These are phyloP conservation scores for Emergomyces africanus DNA, from an alignment of 2,329 filamentous ascomycete species.

Conservation along the genomic window DNA sequence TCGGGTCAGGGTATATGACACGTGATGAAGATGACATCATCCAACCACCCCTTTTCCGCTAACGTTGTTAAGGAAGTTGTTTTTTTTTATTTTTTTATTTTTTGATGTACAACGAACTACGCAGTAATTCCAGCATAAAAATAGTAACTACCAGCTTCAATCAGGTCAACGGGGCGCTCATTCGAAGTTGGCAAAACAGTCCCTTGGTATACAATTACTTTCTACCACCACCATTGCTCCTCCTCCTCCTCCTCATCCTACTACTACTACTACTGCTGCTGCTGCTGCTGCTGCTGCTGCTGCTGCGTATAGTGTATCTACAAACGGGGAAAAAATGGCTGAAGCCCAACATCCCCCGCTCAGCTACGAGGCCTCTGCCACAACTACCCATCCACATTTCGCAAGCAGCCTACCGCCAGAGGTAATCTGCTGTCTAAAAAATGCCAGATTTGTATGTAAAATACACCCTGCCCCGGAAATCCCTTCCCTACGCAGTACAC, in stretches of 20 bases:
- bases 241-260: too few species aligned
- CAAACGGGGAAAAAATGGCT: conserved; percentile 20
- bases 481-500: too few species aligned
- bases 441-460: conserved; percentile 79
- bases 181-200: not conserved
- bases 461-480: too few species aligned
- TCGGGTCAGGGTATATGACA: not conserved
- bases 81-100: too few species aligned
- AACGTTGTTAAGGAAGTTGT: too few species aligned
- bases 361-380: conserved; percentile 62
- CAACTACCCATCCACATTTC: conserved; percentile 56
- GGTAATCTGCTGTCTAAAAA: conserved; percentile 82
- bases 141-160: too few species aligned
- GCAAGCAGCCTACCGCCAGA: conserved; percentile 64
- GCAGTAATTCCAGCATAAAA: too few species aligned
- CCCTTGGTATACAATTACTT: not conserved
- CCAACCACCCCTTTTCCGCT: too few species aligned
- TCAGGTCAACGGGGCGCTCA: not conserved
- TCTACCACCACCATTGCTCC: too few species aligned
- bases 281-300: too few species aligned
- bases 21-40: conserved; percentile 2
- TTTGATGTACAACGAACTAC: too few species aligned
- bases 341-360: conserved; percentile 51
- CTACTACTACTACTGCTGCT: too few species aligned
- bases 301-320: not conserved